Conservation (phyloP, 345 rosid genomes). For the Eucalyptus erythrocorys region DNA sequence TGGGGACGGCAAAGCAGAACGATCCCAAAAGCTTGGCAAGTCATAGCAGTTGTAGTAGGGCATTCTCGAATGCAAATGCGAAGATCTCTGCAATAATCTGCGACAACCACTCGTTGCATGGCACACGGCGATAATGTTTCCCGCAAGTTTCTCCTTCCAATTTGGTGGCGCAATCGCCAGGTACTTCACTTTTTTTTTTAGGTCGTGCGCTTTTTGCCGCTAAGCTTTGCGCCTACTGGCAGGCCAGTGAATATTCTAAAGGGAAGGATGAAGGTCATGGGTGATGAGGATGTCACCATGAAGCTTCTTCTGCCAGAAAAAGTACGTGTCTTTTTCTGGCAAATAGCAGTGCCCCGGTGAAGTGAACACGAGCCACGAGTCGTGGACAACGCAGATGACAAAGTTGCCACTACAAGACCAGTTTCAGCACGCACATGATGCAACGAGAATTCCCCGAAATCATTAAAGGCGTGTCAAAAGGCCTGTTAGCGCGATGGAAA, state of each 20-base stretch:
- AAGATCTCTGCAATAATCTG: background rate
- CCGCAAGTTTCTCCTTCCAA: background rate
- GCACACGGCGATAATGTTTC: background rate
- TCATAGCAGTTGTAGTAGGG: background rate
- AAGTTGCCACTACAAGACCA: conserved; percentile 1
- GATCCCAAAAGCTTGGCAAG: background rate
- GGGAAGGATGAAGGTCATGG: background rate
- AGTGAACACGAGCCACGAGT: background rate
- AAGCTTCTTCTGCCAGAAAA: background rate
- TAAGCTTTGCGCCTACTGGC: background rate
- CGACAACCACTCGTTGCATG: background rate
- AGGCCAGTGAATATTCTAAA: background rate
- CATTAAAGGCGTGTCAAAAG: background rate
- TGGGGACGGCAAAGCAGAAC: background rate
- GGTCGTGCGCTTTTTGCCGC: background rate
- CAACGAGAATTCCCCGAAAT: background rate
- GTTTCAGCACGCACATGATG: background rate
- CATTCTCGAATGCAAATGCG: background rate
- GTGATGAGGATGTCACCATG: background rate
- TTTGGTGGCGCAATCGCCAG: background rate
- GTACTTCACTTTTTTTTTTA: background rate
- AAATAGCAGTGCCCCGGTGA: background rate
- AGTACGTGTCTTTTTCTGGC: background rate
- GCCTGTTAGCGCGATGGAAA: background rate
- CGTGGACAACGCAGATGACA: background rate